phyloP scores from a whole-genome alignment of 176 grass and related monocot genomes.

The Lolium perenne region DNA sequence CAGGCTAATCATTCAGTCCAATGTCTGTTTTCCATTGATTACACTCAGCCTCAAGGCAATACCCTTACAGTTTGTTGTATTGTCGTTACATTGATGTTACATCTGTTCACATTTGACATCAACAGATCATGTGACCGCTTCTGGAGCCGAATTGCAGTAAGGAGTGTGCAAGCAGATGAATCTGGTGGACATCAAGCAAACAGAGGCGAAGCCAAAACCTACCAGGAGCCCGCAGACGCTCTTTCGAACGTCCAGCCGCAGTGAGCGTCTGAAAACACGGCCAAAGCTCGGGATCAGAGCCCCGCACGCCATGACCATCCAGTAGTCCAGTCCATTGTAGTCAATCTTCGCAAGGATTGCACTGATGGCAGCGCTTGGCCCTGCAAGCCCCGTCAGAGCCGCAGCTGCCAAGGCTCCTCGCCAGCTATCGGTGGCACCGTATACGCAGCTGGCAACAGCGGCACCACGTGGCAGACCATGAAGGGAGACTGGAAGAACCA shows the following conservation, averaged over 20 bases:
- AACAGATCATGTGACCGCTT: conserved; percentile 79
- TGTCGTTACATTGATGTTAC: conserved; percentile 47
- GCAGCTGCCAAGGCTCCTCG: conserved; percentile 82
- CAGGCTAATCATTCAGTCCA: background rate
- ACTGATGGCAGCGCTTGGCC: conserved; percentile 75
- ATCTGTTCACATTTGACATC: conserved; percentile 24
- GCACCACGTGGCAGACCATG: conserved; percentile 91
- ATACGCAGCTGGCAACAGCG: conserved; percentile 82
- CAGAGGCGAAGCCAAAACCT: conserved; percentile 76
- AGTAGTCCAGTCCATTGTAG: conserved; percentile 84
- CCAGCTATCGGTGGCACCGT: conserved; percentile 95
- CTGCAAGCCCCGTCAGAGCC: conserved; percentile 77
- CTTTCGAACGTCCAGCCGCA: conserved; percentile 75
- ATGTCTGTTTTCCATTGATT: background rate
- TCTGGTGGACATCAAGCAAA: conserved; percentile 91
- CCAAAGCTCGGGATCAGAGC: conserved; percentile 81
- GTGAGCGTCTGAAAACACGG: conserved; percentile 65
- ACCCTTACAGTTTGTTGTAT: conserved; percentile 6
- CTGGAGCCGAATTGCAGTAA: conserved; percentile 98
- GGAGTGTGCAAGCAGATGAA: conserved; percentile 97
- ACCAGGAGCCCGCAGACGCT: conserved; percentile 70
- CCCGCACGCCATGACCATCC: conserved; percentile 91
- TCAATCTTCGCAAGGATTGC: conserved; percentile 84
- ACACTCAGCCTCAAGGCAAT: background rate
- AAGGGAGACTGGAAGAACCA: conserved; percentile 94